Conservation (phyloP, 83 land plant genomes). For the Diphasiastrum complanatum region DNA sequence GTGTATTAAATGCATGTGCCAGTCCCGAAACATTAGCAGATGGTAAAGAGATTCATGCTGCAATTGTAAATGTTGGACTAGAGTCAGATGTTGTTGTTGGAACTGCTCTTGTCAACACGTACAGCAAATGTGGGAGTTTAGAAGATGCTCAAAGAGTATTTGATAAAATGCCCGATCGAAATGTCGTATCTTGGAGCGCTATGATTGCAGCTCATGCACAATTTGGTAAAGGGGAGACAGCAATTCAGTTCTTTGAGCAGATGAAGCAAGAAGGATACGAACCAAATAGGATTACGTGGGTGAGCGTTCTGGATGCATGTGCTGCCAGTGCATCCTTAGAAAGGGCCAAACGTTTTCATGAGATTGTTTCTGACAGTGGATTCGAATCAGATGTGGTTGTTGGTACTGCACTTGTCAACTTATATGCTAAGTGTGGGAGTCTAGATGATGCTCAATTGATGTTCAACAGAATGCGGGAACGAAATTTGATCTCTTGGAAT, state of each 20-base stretch:
- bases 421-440: slow-evolving; percentile 50
- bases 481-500: slow-evolving; percentile 51
- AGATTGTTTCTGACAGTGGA: slow-evolving; percentile 23
- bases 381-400: slow-evolving; percentile 31
- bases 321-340: slow-evolving; percentile 21
- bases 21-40: slow-evolving; percentile 13
- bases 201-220: slow-evolving; percentile 42
- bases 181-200: slow-evolving; percentile 49
- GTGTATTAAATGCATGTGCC: slow-evolving; percentile 51
- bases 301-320: slow-evolving; percentile 36
- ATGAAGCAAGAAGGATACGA: slow-evolving; percentile 13
- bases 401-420: slow-evolving; percentile 39
- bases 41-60: slow-evolving; percentile 45
- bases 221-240: slow-evolving; percentile 37
- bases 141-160: slow-evolving; percentile 40
- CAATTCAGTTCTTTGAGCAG: slow-evolving; percentile 34
- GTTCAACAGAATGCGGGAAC: slow-evolving; percentile 29
- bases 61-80: slow-evolving; percentile 28
- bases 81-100: slow-evolving; percentile 30
- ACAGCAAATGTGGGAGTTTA: slow-evolving; percentile 45
- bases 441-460: slow-evolving; percentile 24
- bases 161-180: slow-evolving; percentile 15
- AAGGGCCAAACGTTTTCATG: slow-evolving; percentile 48
- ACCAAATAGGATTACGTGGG: slow-evolving; percentile 49
- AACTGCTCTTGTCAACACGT: slow-evolving; percentile 53